These are phyloP conservation scores for Globisporangium mamillatum DNA, from an alignment of 352 stramenopile species.

Conservation along the genomic window DNA sequence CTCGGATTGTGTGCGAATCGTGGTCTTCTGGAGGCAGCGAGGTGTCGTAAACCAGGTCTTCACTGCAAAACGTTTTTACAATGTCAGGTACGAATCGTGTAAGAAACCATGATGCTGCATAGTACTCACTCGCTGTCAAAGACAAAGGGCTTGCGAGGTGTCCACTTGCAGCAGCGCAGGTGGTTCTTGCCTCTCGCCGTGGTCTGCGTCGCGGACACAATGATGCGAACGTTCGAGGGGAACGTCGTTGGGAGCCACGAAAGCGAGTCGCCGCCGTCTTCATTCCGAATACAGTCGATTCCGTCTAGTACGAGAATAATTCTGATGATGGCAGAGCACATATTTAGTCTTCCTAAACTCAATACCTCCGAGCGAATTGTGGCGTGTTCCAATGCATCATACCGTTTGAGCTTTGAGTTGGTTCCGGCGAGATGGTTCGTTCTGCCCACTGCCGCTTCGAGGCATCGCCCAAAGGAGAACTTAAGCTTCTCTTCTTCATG, in stretches of 20 bases:
- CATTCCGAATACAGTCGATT: conserved; percentile 76
- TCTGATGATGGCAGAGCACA: conserved; percentile 5
- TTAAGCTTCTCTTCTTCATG: conserved; percentile 87
- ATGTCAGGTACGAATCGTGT: background rate
- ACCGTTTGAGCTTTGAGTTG: conserved; percentile 40
- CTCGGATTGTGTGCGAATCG: conserved; percentile 71
- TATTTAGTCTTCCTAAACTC: background rate
- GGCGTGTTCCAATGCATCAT: background rate
- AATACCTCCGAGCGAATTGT: too few species aligned
- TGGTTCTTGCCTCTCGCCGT: conserved; percentile 22
- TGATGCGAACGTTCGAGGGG: conserved; percentile 61
- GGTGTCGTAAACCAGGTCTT: conserved; percentile 68
- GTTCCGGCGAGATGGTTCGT: conserved; percentile 30
- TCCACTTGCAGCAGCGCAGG: conserved; percentile 37
- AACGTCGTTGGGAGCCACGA: conserved; percentile 82
- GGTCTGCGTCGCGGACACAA: conserved; percentile 62
- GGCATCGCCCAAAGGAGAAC: conserved; percentile 74
- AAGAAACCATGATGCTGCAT: background rate
- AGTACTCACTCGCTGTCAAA: conserved; percentile 62
- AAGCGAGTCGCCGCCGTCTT: conserved; percentile 79
- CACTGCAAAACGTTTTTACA: conserved; percentile 21
- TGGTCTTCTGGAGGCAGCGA: conserved; percentile 33
- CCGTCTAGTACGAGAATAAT: conserved; percentile 81
- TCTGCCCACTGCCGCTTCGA: conserved; percentile 62
- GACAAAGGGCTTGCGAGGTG: conserved; percentile 45